Evolutionary conservation across 1,284 basidiomycete species (phyloP).

Genomic region (Cryptococcus sp.): DNA sequence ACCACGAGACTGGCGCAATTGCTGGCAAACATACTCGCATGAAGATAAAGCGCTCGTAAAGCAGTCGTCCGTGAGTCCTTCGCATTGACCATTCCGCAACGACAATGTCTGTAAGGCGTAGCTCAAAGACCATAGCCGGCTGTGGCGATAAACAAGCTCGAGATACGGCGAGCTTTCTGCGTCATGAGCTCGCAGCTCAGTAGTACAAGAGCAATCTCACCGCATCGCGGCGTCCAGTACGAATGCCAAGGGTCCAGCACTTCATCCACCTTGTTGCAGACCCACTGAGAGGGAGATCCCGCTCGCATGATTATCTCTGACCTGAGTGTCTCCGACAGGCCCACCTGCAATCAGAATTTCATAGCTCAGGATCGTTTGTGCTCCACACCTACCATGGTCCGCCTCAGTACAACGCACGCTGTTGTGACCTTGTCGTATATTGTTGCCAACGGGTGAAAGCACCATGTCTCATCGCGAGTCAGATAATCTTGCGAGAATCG

Average conservation of each 20-base stretch:
- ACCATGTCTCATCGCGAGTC: background rate
- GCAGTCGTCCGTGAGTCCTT: constrained; percentile 1
- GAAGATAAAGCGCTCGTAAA: background rate
- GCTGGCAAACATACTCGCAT: constrained; percentile 1
- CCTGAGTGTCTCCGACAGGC: background rate
- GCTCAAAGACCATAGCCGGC: background rate
- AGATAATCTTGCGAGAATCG: constrained; percentile 2
- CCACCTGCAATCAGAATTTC: background rate
- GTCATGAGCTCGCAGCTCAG: background rate
- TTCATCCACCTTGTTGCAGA: background rate
- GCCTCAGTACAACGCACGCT: background rate
- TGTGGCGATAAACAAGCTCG: constrained; percentile 3
- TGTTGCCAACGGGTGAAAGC: background rate
- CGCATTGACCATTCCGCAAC: background rate
- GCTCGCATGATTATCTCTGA: background rate
- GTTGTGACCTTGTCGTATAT: background rate
- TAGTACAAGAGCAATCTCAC: background rate
- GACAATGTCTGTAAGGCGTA: background rate
- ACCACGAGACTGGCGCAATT: background rate
- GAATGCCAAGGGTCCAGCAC: background rate
- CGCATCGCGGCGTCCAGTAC: background rate
- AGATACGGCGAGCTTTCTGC: background rate
- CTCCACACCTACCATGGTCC: background rate
- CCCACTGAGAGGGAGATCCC: background rate
- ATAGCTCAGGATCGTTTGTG: background rate